Percentiles rank a stretch among this genome's conserved stretches.
phyloP scores from a whole-genome alignment of 2,329 filamentous ascomycete species.

The Fusarium anthophilum region DNA sequence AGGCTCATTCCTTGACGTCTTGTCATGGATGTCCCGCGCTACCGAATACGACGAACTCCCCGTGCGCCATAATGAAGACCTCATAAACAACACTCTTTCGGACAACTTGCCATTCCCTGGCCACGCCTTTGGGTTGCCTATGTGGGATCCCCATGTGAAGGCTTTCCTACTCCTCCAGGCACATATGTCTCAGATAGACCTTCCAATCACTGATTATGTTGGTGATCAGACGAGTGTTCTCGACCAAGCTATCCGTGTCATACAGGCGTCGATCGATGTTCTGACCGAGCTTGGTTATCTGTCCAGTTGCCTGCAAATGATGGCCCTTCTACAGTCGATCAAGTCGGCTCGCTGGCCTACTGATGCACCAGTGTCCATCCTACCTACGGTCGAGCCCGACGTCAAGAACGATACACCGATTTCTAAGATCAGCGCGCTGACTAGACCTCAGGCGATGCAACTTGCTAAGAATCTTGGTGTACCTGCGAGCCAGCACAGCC shows the following conservation, averaged over 20 bases:
- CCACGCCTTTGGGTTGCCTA: conserved; percentile 74
- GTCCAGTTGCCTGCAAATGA: conserved; percentile 81
- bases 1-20: conserved; percentile 81
- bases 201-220: conserved; percentile 97
- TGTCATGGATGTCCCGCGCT: conserved; percentile 92
- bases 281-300: conserved; percentile 88
- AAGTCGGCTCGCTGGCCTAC: conserved; percentile 93
- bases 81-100: conserved; percentile 92
- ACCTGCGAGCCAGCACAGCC: conserved; percentile 52
- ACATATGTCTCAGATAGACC: conserved; percentile 90
- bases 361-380: conserved; percentile 79
- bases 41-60: conserved; percentile 98
- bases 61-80: conserved; percentile 96
- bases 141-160: conserved; percentile 99
- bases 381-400: conserved; percentile 73
- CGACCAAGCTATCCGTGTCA: conserved; percentile 95
- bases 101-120: conserved; percentile 76
- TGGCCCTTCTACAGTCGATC: conserved; percentile 87
- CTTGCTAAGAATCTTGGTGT: conserved; percentile 64
- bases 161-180: conserved; percentile 93
- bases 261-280: conserved; percentile 94
- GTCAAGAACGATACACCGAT: conserved; percentile 55
- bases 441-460: conserved; percentile 49
- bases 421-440: conserved; percentile 52
- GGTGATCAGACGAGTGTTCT: conserved; percentile 91